These are phyloP conservation scores for Myriangium duriaei DNA, from an alignment of 2,329 filamentous ascomycete genomes.

Conservation along the genomic window DNA sequence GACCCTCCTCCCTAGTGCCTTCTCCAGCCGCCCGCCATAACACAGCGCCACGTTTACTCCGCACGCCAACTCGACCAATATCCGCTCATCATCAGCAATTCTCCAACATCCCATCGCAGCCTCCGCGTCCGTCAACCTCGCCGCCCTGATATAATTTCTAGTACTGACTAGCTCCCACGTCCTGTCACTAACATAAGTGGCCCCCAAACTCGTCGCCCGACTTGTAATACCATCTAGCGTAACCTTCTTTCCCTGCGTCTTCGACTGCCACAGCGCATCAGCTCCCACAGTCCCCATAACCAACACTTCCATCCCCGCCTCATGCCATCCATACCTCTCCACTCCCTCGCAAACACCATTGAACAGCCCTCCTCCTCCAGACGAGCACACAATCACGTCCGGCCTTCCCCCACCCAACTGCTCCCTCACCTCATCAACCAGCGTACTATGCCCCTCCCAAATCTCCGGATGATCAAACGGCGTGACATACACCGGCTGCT, in stretches of 20 bases:
- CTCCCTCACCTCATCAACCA: conserved; percentile 41
- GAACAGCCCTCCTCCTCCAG: conserved; percentile 70
- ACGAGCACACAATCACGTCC: conserved; percentile 62
- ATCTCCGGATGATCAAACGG: conserved; percentile 58
- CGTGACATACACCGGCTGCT: conserved; percentile 48
- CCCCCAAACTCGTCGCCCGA: conserved; percentile 62
- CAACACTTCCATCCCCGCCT: conserved; percentile 39
- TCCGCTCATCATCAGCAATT: conserved; percentile 68
- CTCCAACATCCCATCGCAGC: conserved; percentile 65
- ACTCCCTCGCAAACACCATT: conserved; percentile 64
- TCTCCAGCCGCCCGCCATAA: conserved; percentile 52
- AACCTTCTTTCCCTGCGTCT: conserved; percentile 41
- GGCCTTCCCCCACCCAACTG: conserved; percentile 35
- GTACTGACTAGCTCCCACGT: conserved; percentile 52
- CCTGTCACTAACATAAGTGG: conserved; percentile 53
- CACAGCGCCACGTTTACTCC: conserved; percentile 63
- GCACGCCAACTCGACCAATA: conserved; percentile 75
- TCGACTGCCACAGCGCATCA: conserved; percentile 52
- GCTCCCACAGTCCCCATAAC: conserved; percentile 68
- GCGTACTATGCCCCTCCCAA: conserved; percentile 51
- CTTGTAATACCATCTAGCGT: conserved; percentile 61
- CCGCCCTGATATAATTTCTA: conserved; percentile 41
- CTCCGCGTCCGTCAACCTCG: conserved; percentile 61
- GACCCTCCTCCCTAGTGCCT: conserved; percentile 47
- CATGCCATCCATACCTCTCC: conserved; percentile 29